A percentile compares a stretch with the other conserved stretches of the same genome.
Evolutionary conservation across 129 eudicot species (phyloP).

Genomic region (Erigeron canadensis): DNA sequence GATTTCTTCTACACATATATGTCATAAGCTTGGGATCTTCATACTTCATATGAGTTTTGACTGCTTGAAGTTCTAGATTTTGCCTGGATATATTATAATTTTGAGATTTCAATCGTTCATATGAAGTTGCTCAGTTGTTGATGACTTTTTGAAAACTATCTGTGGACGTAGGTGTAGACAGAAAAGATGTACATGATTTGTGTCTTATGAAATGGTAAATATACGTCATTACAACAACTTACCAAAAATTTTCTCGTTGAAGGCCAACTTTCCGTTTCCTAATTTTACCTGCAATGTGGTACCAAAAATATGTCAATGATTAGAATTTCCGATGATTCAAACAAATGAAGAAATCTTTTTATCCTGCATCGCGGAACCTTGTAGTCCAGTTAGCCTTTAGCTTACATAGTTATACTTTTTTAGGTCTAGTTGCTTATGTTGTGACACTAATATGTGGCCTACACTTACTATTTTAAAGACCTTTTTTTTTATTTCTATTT

Average conservation of each 20-base stretch:
- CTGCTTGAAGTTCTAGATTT: constrained; percentile 6
- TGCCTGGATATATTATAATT: not conserved
- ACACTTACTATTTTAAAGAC: constrained; percentile 14
- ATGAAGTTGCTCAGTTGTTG: not conserved
- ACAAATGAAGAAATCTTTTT: not conserved
- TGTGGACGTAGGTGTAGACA: not conserved
- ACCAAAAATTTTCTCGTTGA: not conserved
- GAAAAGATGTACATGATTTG: constrained; percentile 6
- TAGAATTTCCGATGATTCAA: not conserved
- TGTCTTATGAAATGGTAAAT: constrained; percentile 13
- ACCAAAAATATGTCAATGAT: not conserved
- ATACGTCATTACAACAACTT: not conserved
- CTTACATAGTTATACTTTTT: constrained; percentile 21
- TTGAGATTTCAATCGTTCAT: constrained; percentile 18
- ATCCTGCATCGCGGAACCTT: not conserved
- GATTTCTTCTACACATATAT: constrained; percentile 13
- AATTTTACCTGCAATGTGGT: constrained; percentile 19
- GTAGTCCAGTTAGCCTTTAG: constrained; percentile 28
- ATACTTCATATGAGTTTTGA: constrained; percentile 11
- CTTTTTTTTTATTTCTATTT: not conserved
- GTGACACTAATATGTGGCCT: constrained; percentile 23
- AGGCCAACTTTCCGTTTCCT: not conserved
- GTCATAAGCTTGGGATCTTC: not conserved
- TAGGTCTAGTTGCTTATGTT: constrained; percentile 22
- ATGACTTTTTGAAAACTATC: not conserved